phyloP scores from a whole-genome alignment of 257 asterid species.

The Solanum medicagineum region DNA sequence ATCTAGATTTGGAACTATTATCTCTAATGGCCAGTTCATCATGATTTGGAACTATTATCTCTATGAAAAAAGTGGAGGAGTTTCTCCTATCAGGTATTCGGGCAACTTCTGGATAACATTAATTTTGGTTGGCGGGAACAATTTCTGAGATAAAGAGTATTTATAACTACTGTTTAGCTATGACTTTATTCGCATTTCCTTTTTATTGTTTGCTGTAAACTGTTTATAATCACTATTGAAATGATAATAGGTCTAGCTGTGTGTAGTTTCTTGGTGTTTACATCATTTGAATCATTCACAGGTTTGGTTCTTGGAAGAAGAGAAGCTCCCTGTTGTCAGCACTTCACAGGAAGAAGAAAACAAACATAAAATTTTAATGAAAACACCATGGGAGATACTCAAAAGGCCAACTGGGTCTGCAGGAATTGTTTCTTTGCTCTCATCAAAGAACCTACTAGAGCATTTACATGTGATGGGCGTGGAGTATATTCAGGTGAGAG shows the following conservation, averaged over 20 bases:
- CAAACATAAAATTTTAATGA: slow-evolving; percentile 74
- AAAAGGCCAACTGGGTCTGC: slow-evolving; percentile 74
- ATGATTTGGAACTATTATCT: not conserved
- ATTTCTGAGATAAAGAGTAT: not conserved
- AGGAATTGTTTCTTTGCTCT: slow-evolving; percentile 53
- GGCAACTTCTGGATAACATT: not conserved
- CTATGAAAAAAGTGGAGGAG: not conserved
- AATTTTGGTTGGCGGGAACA: not conserved
- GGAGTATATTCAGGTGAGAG: slow-evolving; percentile 66
- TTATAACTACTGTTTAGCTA: not conserved
- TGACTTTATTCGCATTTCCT: not conserved
- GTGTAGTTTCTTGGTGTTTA: not conserved
- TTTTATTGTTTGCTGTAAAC: not conserved
- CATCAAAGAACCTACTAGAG: slow-evolving; percentile 52
- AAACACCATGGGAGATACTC: slow-evolving; percentile 89
- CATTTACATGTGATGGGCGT: slow-evolving; percentile 50
- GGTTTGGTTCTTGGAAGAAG: slow-evolving; percentile 94
- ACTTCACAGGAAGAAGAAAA: slow-evolving; percentile 28
- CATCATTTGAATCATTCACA: slow-evolving; percentile 7
- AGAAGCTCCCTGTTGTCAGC: slow-evolving; percentile 69
- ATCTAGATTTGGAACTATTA: not conserved
- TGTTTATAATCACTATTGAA: not conserved
- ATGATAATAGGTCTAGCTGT: not conserved
- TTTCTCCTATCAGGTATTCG: not conserved
- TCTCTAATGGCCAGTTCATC: not conserved